phyloP scores from a whole-genome alignment of 345 rosid genomes.

The Passiflora organensis region DNA sequence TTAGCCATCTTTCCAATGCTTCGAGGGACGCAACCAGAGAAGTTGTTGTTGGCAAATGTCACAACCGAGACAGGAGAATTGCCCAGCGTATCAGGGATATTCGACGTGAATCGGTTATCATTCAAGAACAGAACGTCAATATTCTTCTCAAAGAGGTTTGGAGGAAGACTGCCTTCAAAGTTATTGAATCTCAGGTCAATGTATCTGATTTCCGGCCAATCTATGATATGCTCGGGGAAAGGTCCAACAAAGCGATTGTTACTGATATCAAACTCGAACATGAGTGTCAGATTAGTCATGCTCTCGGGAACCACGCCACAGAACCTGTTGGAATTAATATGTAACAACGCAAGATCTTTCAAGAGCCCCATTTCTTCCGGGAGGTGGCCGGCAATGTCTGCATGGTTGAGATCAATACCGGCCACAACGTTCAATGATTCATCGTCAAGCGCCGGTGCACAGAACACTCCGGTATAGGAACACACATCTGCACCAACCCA shows the following conservation, averaged over 20 bases:
- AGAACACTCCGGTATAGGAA: conserved; percentile 60
- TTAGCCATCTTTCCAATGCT: conserved; percentile 58
- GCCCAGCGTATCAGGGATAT: conserved; percentile 62
- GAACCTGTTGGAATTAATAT: conserved; percentile 67
- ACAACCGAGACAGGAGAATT: conserved; percentile 50
- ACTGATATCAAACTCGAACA: conserved; percentile 80
- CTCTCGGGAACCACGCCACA: conserved; percentile 73
- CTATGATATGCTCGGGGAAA: conserved; percentile 52
- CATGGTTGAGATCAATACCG: conserved; percentile 64
- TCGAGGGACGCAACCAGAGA: conserved; percentile 65
- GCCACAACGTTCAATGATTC: conserved; percentile 47
- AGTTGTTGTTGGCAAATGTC: conserved; percentile 64
- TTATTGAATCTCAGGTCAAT: conserved; percentile 65
- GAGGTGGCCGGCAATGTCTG: conserved; percentile 76
- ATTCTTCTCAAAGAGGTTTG: conserved; percentile 38
- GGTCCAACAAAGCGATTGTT: conserved; percentile 74
- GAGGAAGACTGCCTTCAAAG: conserved; percentile 69
- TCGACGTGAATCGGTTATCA: conserved; percentile 61
- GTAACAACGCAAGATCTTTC: conserved; percentile 58
- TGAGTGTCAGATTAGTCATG: conserved; percentile 38
- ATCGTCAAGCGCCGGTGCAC: conserved; percentile 60
- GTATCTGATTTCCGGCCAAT: conserved; percentile 49
- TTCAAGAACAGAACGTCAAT: conserved; percentile 72
- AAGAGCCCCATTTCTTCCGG: conserved; percentile 62
- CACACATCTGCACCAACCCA: conserved; percentile 76